Conservation (phyloP, 768 basidiomycete genomes). For the Kwoniella sp. region DNA sequence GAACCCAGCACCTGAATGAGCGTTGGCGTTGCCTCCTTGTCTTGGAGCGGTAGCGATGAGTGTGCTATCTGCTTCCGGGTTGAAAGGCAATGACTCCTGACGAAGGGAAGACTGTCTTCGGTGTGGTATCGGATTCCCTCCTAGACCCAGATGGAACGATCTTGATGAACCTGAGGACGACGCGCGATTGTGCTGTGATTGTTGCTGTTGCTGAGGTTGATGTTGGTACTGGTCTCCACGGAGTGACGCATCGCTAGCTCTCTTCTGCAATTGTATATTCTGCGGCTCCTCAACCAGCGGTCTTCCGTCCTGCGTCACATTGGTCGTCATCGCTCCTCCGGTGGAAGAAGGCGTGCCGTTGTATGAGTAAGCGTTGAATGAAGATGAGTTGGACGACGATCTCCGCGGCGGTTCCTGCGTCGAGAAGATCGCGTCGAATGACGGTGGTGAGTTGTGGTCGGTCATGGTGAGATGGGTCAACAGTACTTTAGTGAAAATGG, state of each 20-base stretch:
- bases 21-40: constrained; percentile 1
- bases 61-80: constrained; percentile 37
- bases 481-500: no score
- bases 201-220: not conserved
- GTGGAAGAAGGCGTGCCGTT: constrained; percentile 1
- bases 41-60: constrained; percentile 41
- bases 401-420: constrained; percentile 28
- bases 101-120: constrained; percentile 18
- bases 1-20: not conserved
- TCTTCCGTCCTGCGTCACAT: constrained; percentile 1
- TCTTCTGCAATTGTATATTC: constrained; percentile 8
- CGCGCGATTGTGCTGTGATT: not conserved
- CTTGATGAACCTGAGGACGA: constrained; percentile 4
- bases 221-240: not conserved
- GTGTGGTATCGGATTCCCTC: constrained; percentile 4
- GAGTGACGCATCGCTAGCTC: constrained; percentile 28
- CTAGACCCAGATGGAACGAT: constrained; percentile 14
- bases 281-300: constrained; percentile 37
- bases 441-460: constrained; percentile 21
- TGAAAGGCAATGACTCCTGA: constrained; percentile 44
- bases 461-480: not conserved
- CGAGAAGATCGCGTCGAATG: constrained; percentile 39
- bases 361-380: constrained; percentile 22
- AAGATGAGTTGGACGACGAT: constrained; percentile 23
- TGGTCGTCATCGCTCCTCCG: not conserved